A percentile compares a stretch with the other conserved stretches of the same genome.
These are phyloP conservation scores for Panellus pusillus DNA, from an alignment of 768 basidiomycete genomes.

Conservation along the genomic window DNA sequence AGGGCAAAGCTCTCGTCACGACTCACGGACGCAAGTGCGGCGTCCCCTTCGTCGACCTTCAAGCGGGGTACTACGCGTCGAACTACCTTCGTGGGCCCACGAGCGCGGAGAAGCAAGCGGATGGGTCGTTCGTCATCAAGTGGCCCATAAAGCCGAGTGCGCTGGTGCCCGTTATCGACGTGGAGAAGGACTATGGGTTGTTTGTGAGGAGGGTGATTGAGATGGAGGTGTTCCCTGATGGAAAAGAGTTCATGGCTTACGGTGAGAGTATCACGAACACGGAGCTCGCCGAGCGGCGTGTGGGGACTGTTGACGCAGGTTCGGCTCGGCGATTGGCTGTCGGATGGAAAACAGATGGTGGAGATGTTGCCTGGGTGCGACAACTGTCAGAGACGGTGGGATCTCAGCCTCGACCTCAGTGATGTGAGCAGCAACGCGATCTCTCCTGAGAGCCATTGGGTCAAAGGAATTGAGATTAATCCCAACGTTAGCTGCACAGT, in stretches of 20 bases:
- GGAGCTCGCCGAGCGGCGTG: not conserved
- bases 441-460: too few relatives aligned
- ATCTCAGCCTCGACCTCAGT: too few relatives aligned
- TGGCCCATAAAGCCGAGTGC: not conserved
- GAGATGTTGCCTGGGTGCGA: too few relatives aligned
- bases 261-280: not conserved
- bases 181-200: constrained; percentile 2
- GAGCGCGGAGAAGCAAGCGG: not conserved
- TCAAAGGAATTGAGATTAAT: too few relatives aligned
- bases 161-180: constrained; percentile 5
- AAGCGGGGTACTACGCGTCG: constrained; percentile 2
- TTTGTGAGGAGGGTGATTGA: constrained; percentile 9
- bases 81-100: not conserved
- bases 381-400: too few relatives aligned
- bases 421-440: too few relatives aligned
- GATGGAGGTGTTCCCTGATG: not conserved
- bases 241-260: not conserved
- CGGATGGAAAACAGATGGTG: too few relatives aligned
- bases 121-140: not conserved
- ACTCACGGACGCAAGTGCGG: constrained; percentile 6
- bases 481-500: too few relatives aligned
- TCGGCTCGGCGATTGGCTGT: too few relatives aligned
- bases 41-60: constrained; percentile 14
- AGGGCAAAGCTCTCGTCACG: constrained; percentile 5
- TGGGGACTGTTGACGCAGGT: too few relatives aligned